phyloP scores from a whole-genome alignment of 768 basidiomycete species.

The Suillus weaverae region DNA sequence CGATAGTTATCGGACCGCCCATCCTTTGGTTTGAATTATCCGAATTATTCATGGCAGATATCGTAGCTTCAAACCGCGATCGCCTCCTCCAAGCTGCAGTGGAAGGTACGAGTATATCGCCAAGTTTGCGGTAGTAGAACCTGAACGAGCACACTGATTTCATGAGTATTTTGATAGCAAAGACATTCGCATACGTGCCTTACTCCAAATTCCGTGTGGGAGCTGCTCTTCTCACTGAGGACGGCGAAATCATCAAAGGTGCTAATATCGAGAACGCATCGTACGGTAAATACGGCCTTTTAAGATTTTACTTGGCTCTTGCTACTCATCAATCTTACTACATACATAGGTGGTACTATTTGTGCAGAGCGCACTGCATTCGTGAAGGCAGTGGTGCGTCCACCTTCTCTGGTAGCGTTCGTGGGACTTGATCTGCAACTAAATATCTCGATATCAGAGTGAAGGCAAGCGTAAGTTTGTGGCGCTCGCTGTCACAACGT shows the following conservation, averaged over 20 bases:
- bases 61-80: conserved; percentile 46
- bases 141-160: conserved; percentile 9
- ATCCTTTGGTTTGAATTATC: background rate
- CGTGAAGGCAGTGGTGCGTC: conserved; percentile 87
- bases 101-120: conserved; percentile 43
- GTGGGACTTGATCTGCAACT: background rate
- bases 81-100: conserved; percentile 57
- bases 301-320: background rate
- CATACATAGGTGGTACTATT: conserved; percentile 71
- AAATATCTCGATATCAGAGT: conserved; percentile 49
- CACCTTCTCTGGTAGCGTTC: background rate
- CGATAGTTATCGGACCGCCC: background rate
- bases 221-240: conserved; percentile 72
- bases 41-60: conserved; percentile 6
- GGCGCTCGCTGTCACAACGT: conserved; percentile 83
- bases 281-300: conserved; percentile 58
- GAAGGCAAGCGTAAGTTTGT: conserved; percentile 71
- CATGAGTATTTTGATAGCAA: conserved; percentile 43
- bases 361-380: conserved; percentile 95
- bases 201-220: conserved; percentile 96
- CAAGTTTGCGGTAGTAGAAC: too few relatives aligned
- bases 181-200: conserved; percentile 70
- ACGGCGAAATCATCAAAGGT: conserved; percentile 77
- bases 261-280: conserved; percentile 95
- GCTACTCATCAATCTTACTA: background rate